Evolutionary conservation across 768 basidiomycete genomes (phyloP).

Genomic region (Kwoniella newhampshirensis): DNA sequence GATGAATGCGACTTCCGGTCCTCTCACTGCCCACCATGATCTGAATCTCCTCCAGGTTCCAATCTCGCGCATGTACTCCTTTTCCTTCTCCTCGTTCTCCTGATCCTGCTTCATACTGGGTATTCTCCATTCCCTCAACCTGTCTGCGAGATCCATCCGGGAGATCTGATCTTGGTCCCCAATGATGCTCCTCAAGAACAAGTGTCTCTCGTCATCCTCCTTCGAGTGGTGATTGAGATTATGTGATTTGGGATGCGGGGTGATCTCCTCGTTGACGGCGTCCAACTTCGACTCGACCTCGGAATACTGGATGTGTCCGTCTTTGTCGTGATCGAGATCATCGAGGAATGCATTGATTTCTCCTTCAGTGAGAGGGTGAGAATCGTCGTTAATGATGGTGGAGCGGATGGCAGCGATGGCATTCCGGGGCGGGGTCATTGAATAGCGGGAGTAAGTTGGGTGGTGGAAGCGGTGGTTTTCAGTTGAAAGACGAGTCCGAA

Average conservation of each 20-base stretch:
- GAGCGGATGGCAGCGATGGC: too few relatives aligned
- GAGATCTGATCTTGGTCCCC: conserved; percentile 13
- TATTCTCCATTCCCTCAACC: conserved; percentile 24
- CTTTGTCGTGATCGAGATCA: conserved; percentile 29
- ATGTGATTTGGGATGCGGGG: conserved; percentile 15
- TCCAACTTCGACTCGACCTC: conserved; percentile 29
- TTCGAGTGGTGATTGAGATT: conserved; percentile 21
- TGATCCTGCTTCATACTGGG: conserved; percentile 29
- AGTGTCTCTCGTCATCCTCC: conserved; percentile 21
- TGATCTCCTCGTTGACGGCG: conserved; percentile 23
- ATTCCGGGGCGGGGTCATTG: too few relatives aligned
- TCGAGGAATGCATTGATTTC: conserved; percentile 31
- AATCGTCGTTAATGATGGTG: neutral
- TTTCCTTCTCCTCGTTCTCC: conserved; percentile 19
- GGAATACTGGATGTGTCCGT: conserved; percentile 25
- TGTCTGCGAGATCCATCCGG: conserved; percentile 12
- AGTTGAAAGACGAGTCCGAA: too few relatives aligned
- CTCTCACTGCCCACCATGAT: conserved; percentile 28
- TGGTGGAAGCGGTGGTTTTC: too few relatives aligned
- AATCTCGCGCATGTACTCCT: conserved; percentile 20
- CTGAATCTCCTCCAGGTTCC: conserved; percentile 12
- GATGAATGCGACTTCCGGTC: conserved; percentile 25
- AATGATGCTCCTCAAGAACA: conserved; percentile 20
- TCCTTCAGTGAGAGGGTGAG: conserved; percentile 15
- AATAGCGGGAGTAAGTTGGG: too few relatives aligned